A percentile compares a stretch with the other conserved stretches of the same genome.
Evolutionary conservation across 2,329 filamentous ascomycete genomes (phyloP).

Genomic region (Lojkania enalia): DNA sequence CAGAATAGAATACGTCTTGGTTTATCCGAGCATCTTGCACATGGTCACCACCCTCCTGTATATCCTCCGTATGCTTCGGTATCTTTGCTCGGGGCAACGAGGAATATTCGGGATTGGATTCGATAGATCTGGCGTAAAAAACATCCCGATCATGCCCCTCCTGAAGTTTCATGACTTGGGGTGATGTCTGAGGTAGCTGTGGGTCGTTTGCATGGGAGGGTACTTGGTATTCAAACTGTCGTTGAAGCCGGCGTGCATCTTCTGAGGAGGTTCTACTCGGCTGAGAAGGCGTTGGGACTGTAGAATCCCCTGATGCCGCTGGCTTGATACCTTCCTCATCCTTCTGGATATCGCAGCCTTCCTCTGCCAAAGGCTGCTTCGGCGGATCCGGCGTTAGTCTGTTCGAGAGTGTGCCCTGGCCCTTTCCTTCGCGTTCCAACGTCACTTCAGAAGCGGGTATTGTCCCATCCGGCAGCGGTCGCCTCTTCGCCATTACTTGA

Average conservation of each 20-base stretch:
- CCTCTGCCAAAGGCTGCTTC: conserved; percentile 40
- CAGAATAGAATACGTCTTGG: conserved; percentile 58
- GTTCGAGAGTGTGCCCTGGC: conserved; percentile 41
- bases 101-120: conserved; percentile 53
- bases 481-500: conserved; percentile 50
- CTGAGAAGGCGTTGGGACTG: conserved; percentile 45
- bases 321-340: conserved; percentile 39
- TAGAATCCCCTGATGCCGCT: conserved; percentile 45
- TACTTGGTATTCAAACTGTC: conserved; percentile 56
- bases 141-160: conserved; percentile 57
- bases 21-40: conserved; percentile 53
- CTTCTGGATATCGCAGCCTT: conserved; percentile 20
- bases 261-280: conserved; percentile 43
- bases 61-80: conserved; percentile 54
- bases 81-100: conserved; percentile 60
- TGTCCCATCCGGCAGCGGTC: conserved; percentile 55
- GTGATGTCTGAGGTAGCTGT: conserved; percentile 33
- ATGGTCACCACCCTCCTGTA: conserved; percentile 49
- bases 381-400: conserved; percentile 39
- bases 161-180: conserved; percentile 29
- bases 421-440: conserved; percentile 30
- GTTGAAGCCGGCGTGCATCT: conserved; percentile 51
- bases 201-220: conserved; percentile 55
- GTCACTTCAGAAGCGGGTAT: conserved; percentile 48
- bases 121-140: conserved; percentile 57